These are phyloP conservation scores for Fusarium sp. DNA, from an alignment of 2,329 filamentous ascomycete genomes.

Conservation along the genomic window DNA sequence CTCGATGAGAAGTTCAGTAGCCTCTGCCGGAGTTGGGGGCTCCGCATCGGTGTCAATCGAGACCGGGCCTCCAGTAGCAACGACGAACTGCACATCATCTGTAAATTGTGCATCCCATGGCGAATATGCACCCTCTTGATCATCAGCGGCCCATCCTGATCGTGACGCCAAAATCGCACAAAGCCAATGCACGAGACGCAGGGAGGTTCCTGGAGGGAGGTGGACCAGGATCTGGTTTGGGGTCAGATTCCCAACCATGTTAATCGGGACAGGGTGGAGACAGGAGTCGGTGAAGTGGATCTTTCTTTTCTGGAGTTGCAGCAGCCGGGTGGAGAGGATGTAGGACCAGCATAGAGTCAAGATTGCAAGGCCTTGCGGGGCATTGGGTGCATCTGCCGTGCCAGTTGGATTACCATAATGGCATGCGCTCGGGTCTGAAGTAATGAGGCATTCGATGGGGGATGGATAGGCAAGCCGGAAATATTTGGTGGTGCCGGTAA, in stretches of 20 bases:
- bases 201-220: conserved; percentile 39
- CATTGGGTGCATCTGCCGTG: conserved; percentile 35
- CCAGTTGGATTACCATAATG: conserved; percentile 40
- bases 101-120: conserved; percentile 43
- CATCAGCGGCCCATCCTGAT: conserved; percentile 42
- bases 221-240: conserved; percentile 39
- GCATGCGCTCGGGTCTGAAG: conserved; percentile 35
- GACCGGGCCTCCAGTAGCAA: conserved; percentile 42
- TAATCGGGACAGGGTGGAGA: conserved; percentile 42
- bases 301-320: conserved; percentile 46
- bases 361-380: conserved; percentile 47
- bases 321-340: conserved; percentile 48
- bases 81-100: conserved; percentile 37
- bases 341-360: conserved; percentile 50
- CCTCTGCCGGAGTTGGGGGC: conserved; percentile 39
- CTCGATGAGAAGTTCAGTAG: conserved; percentile 46
- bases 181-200: conserved; percentile 47
- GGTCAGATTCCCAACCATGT: conserved; percentile 32
- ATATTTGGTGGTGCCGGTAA: conserved; percentile 47
- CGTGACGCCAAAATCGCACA: conserved; percentile 45
- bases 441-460: conserved; percentile 41
- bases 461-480: conserved; percentile 46
- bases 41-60: conserved; percentile 26
- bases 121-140: conserved; percentile 32
- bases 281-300: conserved; percentile 45